Conservation (phyloP, 2,329 filamentous ascomycete species). For the Hypoxylon rubiginosum region DNA sequence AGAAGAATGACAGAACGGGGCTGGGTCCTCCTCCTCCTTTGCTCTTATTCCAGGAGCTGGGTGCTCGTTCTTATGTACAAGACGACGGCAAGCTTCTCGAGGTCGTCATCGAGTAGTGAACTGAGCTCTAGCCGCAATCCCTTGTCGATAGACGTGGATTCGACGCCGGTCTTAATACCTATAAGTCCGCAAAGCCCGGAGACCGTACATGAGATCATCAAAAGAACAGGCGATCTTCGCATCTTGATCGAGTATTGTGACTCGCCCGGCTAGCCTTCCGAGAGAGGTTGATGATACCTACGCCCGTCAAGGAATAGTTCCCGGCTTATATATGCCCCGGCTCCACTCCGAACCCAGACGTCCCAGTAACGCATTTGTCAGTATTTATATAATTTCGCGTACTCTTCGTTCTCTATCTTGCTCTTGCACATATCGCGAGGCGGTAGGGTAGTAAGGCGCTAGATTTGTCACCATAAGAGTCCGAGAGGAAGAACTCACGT, state of each 20-base stretch:
- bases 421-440: neutral
- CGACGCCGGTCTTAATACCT: neutral
- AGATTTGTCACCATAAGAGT: neutral
- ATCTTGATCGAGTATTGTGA: neutral
- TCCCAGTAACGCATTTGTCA: too few relatives aligned
- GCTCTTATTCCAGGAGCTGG: neutral
- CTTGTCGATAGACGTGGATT: too few relatives aligned
- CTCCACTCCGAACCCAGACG: neutral
- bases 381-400: too few relatives aligned
- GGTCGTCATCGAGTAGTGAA: conserved; percentile 4
- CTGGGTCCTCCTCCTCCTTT: neutral
- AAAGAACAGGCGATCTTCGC: neutral
- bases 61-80: neutral
- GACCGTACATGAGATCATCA: neutral
- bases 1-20: neutral
- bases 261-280: neutral
- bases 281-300: neutral
- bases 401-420: too few relatives aligned
- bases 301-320: neutral
- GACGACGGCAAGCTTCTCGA: neutral
- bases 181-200: conserved; percentile 18
- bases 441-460: neutral
- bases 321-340: neutral
- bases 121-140: neutral
- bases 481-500: neutral